Evolutionary conservation across 129 eudicot genomes (phyloP).

Genomic region (Arctium minus): DNA sequence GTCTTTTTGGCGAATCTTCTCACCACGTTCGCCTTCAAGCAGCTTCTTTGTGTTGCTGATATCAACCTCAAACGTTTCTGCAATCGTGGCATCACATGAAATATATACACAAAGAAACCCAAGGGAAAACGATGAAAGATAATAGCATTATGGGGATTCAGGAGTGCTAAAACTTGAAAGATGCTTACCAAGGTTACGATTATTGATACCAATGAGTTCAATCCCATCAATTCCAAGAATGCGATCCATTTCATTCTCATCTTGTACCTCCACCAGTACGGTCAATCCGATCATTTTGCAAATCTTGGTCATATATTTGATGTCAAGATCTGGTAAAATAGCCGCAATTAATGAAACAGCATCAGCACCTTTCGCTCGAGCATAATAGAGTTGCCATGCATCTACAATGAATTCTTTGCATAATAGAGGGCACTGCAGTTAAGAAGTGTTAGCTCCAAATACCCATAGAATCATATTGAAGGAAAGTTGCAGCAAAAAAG

Average conservation of each 20-base stretch:
- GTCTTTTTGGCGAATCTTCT: constrained; percentile 63
- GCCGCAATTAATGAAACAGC: constrained; percentile 85
- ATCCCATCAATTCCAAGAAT: constrained; percentile 78
- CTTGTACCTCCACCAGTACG: constrained; percentile 93
- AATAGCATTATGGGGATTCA: not conserved
- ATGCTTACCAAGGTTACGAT: constrained; percentile 80
- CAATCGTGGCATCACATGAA: not conserved
- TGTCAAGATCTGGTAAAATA: constrained; percentile 79
- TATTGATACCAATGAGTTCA: constrained; percentile 86
- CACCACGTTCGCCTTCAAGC: constrained; percentile 82
- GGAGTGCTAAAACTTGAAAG: not conserved
- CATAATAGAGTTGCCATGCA: constrained; percentile 95
- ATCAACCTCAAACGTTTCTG: constrained; percentile 88
- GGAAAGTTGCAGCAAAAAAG: not conserved
- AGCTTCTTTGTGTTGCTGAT: constrained; percentile 81
- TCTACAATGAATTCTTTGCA: constrained; percentile 96
- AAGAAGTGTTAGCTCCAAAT: constrained; percentile 9
- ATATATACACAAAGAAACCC: not conserved
- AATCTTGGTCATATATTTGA: constrained; percentile 71
- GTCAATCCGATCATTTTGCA: constrained; percentile 75
- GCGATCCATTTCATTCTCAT: constrained; percentile 97
- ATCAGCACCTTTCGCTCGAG: constrained; percentile 94
- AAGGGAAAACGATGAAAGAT: not conserved
- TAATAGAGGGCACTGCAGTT: constrained; percentile 86
- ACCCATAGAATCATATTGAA: not conserved